These are phyloP conservation scores for Phalaenopsis equestris DNA, from an alignment of 106 monocot genomes.

Conservation along the genomic window DNA sequence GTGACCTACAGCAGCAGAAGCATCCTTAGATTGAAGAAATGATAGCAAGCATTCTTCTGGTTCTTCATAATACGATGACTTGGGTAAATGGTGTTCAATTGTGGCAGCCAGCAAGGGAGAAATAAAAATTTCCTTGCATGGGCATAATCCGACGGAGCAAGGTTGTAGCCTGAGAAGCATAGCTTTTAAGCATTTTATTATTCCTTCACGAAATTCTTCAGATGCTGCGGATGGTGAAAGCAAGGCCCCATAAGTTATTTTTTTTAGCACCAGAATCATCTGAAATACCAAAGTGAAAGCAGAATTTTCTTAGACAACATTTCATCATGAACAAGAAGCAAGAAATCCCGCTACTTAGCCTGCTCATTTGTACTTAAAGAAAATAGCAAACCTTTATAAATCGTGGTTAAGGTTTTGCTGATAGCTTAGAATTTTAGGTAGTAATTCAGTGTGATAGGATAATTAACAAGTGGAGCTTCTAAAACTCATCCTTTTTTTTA, in stretches of 20 bases:
- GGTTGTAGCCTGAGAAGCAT: conserved; percentile 63
- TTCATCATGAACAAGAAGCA: neutral
- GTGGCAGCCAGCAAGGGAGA: conserved; percentile 11
- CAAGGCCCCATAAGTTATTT: conserved; percentile 69
- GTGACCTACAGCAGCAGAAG: conserved; percentile 91
- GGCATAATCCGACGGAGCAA: conserved; percentile 43
- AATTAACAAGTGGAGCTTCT: neutral
- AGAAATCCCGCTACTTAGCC: neutral
- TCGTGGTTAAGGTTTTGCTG: neutral
- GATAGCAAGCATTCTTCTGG: conserved; percentile 69
- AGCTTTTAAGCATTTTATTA: conserved; percentile 60
- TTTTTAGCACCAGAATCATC: conserved; percentile 85
- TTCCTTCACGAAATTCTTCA: conserved; percentile 80
- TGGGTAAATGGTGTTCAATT: conserved; percentile 5
- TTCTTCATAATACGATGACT: conserved; percentile 11
- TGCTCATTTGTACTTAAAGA: neutral
- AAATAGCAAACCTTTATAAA: neutral
- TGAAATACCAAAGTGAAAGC: conserved; percentile 20
- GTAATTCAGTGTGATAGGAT: neutral
- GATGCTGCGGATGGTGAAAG: conserved; percentile 69
- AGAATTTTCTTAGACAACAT: neutral
- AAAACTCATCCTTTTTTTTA: neutral
- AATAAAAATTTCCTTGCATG: conserved; percentile 36
- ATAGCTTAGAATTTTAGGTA: neutral
- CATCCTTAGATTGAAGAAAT: conserved; percentile 80